Evolutionary conservation across 2,329 filamentous ascomycete species (phyloP), one percentile per base, ranked within the genome.

Genomic region (Paecilomyces formosus): DNA sequence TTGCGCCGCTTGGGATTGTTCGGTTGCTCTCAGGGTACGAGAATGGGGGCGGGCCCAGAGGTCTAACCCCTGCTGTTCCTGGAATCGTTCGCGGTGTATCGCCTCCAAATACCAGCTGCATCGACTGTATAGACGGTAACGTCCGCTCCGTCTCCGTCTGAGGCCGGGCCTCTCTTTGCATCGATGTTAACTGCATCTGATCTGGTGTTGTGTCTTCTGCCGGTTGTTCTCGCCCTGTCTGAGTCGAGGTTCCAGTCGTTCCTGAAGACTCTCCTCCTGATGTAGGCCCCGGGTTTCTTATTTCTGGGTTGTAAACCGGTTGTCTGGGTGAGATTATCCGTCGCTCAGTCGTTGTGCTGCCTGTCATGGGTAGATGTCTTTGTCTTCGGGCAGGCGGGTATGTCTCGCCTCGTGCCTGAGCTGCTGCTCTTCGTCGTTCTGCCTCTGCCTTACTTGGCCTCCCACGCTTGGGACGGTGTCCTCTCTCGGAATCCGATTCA

Each of bases 361-460:
- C 64, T n/a, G 70, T 70, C 2, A 67, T 68, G 22, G 70, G 65
- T 13, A 67, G 63, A 12, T 62, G 61, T 55, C 71, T 73, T 15
- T 63, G 56, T 60, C 70, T 62, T 31, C 71, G 66, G 9, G 71
- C 65, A 13, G 71, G 67, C n/a, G 73, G 73, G 59, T 75, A 76
- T 15, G 64, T 64, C 61, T 76, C 73, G 15, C 74, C 74, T 31
- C 69, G 71, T 35, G 72, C 70, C 62, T 75, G 72, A 45, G 74
- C 73, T 52, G 66, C 68, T 24, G 68, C 66, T 59, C 67, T 74
- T 33, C 74, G 74, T 54, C 73, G 69, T 60, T 76, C 74, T 3
- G 70, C 67, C 60, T 77, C 75, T 33, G 66, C 68, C 65, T 77
- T 77, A 61, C 68, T 77, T 59, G 75, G 75, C 15, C 75, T 72